These are phyloP conservation scores for Aureobasidium melanogenum DNA, from an alignment of 2,329 filamentous ascomycete species.

Conservation along the genomic window DNA sequence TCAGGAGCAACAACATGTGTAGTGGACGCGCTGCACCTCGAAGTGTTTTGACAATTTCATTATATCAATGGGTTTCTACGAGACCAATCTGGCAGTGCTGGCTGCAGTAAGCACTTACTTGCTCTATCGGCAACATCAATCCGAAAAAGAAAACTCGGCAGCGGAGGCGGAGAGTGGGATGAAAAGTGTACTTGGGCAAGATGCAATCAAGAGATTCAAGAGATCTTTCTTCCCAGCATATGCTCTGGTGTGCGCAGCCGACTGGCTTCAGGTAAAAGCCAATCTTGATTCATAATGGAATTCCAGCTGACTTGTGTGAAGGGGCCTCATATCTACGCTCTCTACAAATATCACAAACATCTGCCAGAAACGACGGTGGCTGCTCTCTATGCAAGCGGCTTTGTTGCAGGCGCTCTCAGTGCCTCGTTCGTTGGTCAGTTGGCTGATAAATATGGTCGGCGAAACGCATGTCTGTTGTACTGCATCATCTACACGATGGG, in stretches of 20 bases:
- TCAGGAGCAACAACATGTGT: background rate
- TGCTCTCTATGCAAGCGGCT: conserved; percentile 39
- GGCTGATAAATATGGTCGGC: conserved; percentile 44
- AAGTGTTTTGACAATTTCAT: background rate
- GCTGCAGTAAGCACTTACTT: conserved; percentile 17
- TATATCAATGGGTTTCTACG: conserved; percentile 18
- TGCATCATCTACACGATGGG: conserved; percentile 46
- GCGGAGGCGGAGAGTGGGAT: conserved; percentile 18
- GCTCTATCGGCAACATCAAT: conserved; percentile 15
- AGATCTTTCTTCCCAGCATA: conserved; percentile 37
- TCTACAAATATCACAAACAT: conserved; percentile 44
- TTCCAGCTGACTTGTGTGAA: background rate
- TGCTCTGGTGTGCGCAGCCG: conserved; percentile 35
- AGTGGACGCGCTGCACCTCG: background rate
- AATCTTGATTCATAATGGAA: conserved; percentile 17
- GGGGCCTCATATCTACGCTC: conserved; percentile 43
- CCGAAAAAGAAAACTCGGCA: conserved; percentile 3
- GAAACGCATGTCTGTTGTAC: conserved; percentile 45
- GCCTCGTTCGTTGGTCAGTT: conserved; percentile 41
- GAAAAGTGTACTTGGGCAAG: conserved; percentile 21
- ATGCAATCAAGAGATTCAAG: conserved; percentile 29
- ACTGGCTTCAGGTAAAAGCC: conserved; percentile 34
- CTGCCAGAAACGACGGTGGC: conserved; percentile 39
- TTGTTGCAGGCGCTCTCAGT: conserved; percentile 41
- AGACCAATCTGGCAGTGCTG: conserved; percentile 17